Percentiles rank a stretch among this genome's conserved stretches.
Evolutionary conservation across 1,284 basidiomycete genomes (phyloP).

Genomic region (Cerrena zonata): DNA sequence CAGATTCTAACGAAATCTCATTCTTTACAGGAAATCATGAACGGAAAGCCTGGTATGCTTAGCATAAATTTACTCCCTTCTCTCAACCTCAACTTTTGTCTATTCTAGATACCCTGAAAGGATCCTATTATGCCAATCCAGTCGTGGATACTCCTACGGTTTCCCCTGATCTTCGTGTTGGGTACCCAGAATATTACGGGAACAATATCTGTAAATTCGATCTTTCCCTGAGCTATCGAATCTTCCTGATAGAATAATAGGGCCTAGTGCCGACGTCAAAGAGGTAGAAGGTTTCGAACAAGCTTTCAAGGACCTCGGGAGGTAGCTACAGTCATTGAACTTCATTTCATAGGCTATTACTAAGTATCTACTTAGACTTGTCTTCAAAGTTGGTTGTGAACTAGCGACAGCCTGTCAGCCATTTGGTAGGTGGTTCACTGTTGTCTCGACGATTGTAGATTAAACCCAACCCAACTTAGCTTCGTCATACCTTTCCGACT

Average conservation of each 20-base stretch:
- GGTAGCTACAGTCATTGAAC: constrained; percentile 35
- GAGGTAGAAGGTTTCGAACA: constrained; percentile 73
- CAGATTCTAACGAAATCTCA: constrained; percentile 21
- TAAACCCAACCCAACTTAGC: constrained; percentile 39
- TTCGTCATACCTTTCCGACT: constrained; percentile 56
- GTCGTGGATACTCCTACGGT: constrained; percentile 61
- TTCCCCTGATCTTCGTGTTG: constrained; percentile 40
- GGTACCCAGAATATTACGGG: constrained; percentile 76
- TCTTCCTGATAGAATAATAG: constrained; percentile 28
- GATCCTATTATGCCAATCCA: constrained; percentile 90
- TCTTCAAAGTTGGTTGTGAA: constrained; percentile 75
- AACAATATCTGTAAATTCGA: constrained; percentile 62
- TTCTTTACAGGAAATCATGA: constrained; percentile 74
- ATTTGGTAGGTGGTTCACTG: constrained; percentile 62
- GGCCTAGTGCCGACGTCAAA: constrained; percentile 61
- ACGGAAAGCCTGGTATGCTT: constrained; percentile 68
- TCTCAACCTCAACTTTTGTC: background rate
- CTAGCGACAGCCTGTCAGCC: constrained; percentile 82
- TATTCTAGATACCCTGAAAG: constrained; percentile 73
- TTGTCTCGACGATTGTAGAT: no score
- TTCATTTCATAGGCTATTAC: background rate
- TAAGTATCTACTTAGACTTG: constrained; percentile 42
- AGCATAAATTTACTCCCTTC: no score
- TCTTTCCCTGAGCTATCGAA: background rate
- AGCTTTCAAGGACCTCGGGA: constrained; percentile 79